Percentiles rank a stretch among this genome's conserved stretches.
Conservation (phyloP, 2,329 filamentous ascomycete species). For the Talaromyces islandicus region DNA sequence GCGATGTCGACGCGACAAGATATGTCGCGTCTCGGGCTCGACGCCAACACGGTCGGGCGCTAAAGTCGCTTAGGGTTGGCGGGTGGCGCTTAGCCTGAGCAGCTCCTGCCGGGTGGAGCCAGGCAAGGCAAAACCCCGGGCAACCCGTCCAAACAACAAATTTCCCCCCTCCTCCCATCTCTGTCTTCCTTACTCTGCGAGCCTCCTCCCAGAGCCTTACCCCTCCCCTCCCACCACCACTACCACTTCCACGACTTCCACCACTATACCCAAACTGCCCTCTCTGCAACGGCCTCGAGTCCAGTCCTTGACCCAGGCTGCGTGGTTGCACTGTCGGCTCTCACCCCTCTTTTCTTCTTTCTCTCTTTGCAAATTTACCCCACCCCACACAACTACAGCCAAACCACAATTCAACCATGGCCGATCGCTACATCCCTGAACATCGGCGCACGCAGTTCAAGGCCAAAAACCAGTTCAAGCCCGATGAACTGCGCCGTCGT, state of each 20-base stretch:
- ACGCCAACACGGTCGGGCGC: constrained; percentile 9
- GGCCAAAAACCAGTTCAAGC: constrained; percentile 98
- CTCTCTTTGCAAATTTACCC: constrained; percentile 15
- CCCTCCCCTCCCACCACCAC: background rate
- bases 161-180: background rate
- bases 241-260: too few species aligned
- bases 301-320: background rate
- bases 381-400: constrained; percentile 15
- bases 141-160: constrained; percentile 11
- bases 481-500: constrained; percentile 94
- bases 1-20: background rate
- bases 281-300: background rate
- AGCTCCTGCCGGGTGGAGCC: background rate
- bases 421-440: constrained; percentile 98
- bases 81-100: constrained; percentile 16
- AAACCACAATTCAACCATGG: constrained; percentile 57
- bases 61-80: constrained; percentile 19
- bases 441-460: constrained; percentile 99
- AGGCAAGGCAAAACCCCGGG: constrained; percentile 5
- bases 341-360: constrained; percentile 23
- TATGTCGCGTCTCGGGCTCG: background rate
- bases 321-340: constrained; percentile 3
- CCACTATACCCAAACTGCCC: background rate
- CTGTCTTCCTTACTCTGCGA: background rate
- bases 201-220: background rate